Conservation (phyloP, 164 flowering plant genomes). For the Echeveria elegans region DNA sequence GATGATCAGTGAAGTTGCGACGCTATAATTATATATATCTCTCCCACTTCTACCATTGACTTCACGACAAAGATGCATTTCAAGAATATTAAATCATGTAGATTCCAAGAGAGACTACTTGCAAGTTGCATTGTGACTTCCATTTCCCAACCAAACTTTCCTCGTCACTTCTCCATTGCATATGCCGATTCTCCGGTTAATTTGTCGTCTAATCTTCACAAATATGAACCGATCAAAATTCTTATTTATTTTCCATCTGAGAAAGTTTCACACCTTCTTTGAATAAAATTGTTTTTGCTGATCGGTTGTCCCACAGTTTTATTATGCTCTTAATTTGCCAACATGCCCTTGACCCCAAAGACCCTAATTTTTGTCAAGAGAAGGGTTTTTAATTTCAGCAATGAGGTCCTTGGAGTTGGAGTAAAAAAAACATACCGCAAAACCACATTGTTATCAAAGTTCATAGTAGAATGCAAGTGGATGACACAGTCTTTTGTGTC, state of each 20-base stretch:
- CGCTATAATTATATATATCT: too few species aligned
- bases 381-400: too few species aligned
- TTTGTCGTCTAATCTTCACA: background rate
- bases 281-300: too few species aligned
- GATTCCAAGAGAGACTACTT: slow-evolving; percentile 5
- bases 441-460: background rate
- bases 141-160: slow-evolving; percentile 3
- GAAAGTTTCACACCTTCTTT: too few species aligned
- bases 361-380: too few species aligned
- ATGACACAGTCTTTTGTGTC: slow-evolving; percentile 5
- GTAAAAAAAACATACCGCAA: too few species aligned
- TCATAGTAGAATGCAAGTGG: slow-evolving; percentile 1
- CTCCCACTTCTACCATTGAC: background rate
- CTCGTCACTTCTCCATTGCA: background rate
- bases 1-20: background rate
- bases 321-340: too few species aligned
- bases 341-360: too few species aligned
- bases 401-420: too few species aligned
- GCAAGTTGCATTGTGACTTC: slow-evolving; percentile 1
- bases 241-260: background rate
- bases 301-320: too few species aligned
- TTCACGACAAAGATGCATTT: slow-evolving; percentile 6
- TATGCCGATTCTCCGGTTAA: background rate
- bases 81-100: background rate
- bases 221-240: background rate